Conservation (phyloP, 2,329 filamentous ascomycete species). For the Ophiobolus disseminans region DNA sequence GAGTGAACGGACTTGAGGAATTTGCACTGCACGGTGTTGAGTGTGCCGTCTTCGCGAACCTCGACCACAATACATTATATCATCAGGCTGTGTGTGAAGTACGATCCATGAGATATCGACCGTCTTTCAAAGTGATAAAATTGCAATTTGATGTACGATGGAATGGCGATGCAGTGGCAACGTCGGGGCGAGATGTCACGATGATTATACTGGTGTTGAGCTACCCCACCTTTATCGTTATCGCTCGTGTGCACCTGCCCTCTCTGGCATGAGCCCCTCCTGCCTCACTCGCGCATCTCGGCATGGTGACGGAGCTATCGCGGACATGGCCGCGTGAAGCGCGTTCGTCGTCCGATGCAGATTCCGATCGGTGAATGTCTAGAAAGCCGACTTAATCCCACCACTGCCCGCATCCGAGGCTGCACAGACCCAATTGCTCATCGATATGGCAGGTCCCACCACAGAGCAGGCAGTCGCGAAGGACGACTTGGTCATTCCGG, state of each 20-base stretch:
- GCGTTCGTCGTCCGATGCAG: conserved; percentile 13
- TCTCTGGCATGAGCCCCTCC: conserved; percentile 22
- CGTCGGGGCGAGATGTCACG: neutral
- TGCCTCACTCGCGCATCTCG: conserved; percentile 14
- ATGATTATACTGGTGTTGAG: conserved; percentile 17
- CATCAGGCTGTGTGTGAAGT: too few relatives aligned
- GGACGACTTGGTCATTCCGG: conserved; percentile 45
- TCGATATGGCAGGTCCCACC: conserved; percentile 12
- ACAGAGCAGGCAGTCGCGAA: conserved; percentile 40
- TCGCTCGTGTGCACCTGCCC: conserved; percentile 40
- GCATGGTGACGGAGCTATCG: conserved; percentile 16
- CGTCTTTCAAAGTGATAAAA: too few relatives aligned
- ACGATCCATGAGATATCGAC: too few relatives aligned
- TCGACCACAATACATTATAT: too few relatives aligned
- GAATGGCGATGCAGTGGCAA: neutral
- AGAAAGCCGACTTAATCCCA: neutral
- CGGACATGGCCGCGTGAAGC: conserved; percentile 30
- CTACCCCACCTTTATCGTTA: conserved; percentile 30
- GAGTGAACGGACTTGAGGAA: too few relatives aligned
- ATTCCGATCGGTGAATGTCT: neutral
- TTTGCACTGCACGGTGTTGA: too few relatives aligned
- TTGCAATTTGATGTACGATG: too few relatives aligned
- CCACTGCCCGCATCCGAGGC: neutral
- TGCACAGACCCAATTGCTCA: neutral
- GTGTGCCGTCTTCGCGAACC: too few relatives aligned